phyloP scores from a whole-genome alignment of 176 grass and related monocot species.

The Puya raimondii region DNA sequence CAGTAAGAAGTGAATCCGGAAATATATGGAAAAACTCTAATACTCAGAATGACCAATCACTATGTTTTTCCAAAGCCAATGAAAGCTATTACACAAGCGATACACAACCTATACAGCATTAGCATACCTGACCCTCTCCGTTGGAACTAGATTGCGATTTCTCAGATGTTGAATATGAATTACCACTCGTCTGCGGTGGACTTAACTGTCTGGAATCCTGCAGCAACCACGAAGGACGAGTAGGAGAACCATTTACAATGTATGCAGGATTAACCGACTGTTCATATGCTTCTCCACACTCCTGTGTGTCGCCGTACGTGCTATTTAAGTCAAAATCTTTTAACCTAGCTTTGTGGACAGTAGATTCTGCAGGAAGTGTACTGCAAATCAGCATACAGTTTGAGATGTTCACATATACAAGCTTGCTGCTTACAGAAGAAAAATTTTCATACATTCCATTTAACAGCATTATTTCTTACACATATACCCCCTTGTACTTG shows the following conservation, averaged over 20 bases:
- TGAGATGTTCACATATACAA: conserved; percentile 15
- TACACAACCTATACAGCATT: conserved; percentile 3
- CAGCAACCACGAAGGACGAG: conserved; percentile 15
- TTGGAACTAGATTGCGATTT: conserved; percentile 26
- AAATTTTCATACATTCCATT: too few species aligned
- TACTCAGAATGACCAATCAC: too few species aligned
- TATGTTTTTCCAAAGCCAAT: background rate
- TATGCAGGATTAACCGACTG: background rate
- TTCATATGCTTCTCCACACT: conserved; percentile 25
- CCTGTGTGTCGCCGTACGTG: conserved; percentile 32
- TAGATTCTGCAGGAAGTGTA: conserved; percentile 28
- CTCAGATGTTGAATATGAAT: conserved; percentile 21
- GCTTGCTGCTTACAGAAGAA: too few species aligned
- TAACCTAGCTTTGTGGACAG: conserved; percentile 15
- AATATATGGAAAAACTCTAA: too few species aligned
- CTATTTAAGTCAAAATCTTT: conserved; percentile 78
- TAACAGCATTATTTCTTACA: too few species aligned
- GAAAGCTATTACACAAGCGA: conserved; percentile 4
- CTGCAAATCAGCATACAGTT: conserved; percentile 10
- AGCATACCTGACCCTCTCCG: conserved; percentile 42
- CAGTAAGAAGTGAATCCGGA: too few species aligned
- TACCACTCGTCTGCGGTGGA: conserved; percentile 16
- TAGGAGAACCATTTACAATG: conserved; percentile 5
- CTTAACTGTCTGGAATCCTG: conserved; percentile 15
- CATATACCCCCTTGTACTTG: too few species aligned